A percentile compares a stretch with the other conserved stretches of the same genome.
Evolutionary conservation across 169 alveolate species (phyloP).

Genomic region (Sarcocystis neurona): DNA sequence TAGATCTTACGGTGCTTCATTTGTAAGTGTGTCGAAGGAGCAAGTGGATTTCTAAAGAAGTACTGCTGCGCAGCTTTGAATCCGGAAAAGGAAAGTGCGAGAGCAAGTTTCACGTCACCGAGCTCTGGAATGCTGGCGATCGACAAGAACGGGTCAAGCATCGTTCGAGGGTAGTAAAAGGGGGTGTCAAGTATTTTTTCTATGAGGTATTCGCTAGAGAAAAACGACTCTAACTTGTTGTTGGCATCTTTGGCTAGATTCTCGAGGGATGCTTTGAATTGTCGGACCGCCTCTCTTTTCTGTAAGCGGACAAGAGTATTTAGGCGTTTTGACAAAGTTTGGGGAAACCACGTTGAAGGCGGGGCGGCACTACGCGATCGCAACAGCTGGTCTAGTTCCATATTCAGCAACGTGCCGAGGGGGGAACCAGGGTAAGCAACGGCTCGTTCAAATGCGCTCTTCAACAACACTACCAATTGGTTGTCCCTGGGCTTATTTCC

Average conservation of each 20-base stretch:
- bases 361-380: background rate
- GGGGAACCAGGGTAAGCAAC: background rate
- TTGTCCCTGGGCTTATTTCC: background rate
- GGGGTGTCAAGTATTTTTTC: background rate
- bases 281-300: background rate
- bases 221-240: background rate
- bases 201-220: background rate
- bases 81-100: background rate
- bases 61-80: background rate
- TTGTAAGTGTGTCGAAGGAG: background rate
- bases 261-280: background rate
- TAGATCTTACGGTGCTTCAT: background rate
- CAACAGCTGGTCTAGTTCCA: background rate
- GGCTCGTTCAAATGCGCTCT: background rate
- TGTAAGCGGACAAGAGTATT: background rate
- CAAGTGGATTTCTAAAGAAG: background rate
- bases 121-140: constrained; percentile 31
- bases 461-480: background rate
- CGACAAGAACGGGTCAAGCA: background rate
- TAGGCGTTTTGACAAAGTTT: background rate
- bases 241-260: background rate
- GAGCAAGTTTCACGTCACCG: background rate
- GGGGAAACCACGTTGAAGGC: background rate
- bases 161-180: background rate
- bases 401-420: background rate